Conservation (phyloP, 495 filamentous ascomycete genomes). For the Bacidia rubella region DNA sequence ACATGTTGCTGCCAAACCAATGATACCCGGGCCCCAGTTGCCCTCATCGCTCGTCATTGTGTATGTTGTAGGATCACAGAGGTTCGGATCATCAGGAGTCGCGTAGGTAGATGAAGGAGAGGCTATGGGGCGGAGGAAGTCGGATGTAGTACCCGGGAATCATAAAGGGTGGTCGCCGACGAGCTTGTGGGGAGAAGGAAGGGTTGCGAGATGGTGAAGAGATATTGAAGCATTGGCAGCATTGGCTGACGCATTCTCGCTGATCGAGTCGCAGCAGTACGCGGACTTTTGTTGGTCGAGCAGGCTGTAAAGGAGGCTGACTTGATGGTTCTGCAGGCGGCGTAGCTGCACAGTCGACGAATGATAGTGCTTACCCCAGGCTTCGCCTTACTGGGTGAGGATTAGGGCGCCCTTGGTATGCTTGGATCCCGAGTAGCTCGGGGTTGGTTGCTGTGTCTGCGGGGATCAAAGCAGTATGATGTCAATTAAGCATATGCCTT, state of each 20-base stretch:
- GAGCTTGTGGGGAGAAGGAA: neutral
- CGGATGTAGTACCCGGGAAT: neutral
- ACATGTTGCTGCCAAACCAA: slow-evolving; percentile 11
- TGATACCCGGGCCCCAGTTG: slow-evolving; percentile 15
- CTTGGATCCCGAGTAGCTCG: neutral
- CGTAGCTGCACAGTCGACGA: neutral
- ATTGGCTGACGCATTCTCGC: neutral
- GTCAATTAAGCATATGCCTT: neutral
- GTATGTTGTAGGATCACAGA: neutral
- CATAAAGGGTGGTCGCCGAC: neutral
- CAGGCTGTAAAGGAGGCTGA: neutral
- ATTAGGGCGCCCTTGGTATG: neutral
- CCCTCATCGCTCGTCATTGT: slow-evolving; percentile 5
- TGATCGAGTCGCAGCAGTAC: neutral
- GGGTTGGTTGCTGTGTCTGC: neutral
- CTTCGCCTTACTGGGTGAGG: neutral
- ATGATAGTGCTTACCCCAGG: neutral
- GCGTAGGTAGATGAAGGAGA: neutral
- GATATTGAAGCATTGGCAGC: neutral
- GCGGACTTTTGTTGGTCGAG: neutral
- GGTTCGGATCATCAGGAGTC: neutral
- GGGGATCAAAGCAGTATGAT: neutral
- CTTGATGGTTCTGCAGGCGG: neutral
- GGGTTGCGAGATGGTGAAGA: neutral
- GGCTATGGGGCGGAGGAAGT: neutral